Evolutionary conservation across 129 eudicot species (phyloP).

Genomic region (Sambucus nigra): DNA sequence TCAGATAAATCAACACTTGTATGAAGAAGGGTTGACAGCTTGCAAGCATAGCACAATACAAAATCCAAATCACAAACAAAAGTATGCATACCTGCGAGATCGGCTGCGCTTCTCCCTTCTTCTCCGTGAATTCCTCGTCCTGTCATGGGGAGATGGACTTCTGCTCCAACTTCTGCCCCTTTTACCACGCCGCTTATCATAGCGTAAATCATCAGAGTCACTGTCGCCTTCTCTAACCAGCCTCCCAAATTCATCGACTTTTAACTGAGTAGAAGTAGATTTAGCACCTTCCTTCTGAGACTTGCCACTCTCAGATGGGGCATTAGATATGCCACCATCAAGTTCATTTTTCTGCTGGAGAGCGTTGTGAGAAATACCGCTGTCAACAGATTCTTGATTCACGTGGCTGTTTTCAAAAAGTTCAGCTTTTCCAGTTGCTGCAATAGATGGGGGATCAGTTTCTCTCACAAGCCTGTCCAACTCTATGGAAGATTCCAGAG

Average conservation of each 20-base stretch:
- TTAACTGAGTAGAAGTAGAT: conserved; percentile 11
- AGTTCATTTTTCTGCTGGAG: conserved; percentile 11
- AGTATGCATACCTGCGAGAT: conserved; percentile 65
- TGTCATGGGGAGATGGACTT: conserved; percentile 51
- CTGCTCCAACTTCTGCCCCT: conserved; percentile 60
- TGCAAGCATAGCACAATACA: background rate
- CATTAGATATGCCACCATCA: conserved; percentile 10
- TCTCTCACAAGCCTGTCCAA: conserved; percentile 11
- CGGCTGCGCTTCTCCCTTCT: conserved; percentile 64
- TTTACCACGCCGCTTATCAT: conserved; percentile 47
- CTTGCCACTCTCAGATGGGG: conserved; percentile 14
- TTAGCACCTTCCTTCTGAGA: conserved; percentile 20
- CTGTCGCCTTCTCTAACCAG: conserved; percentile 65
- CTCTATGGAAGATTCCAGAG: conserved; percentile 18
- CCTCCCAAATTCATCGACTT: conserved; percentile 92
- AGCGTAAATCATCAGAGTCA: conserved; percentile 48
- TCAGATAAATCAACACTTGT: background rate
- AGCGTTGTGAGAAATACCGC: conserved; percentile 9
- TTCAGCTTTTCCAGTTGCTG: conserved; percentile 13
- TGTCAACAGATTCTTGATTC: conserved; percentile 6
- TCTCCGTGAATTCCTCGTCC: conserved; percentile 51
- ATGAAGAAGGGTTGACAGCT: conserved; percentile 1
- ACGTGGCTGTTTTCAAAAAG: conserved; percentile 8
- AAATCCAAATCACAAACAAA: background rate
- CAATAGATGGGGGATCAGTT: conserved; percentile 13